Conservation (phyloP, 441 rosid genomes). For the Iberis amara region DNA sequence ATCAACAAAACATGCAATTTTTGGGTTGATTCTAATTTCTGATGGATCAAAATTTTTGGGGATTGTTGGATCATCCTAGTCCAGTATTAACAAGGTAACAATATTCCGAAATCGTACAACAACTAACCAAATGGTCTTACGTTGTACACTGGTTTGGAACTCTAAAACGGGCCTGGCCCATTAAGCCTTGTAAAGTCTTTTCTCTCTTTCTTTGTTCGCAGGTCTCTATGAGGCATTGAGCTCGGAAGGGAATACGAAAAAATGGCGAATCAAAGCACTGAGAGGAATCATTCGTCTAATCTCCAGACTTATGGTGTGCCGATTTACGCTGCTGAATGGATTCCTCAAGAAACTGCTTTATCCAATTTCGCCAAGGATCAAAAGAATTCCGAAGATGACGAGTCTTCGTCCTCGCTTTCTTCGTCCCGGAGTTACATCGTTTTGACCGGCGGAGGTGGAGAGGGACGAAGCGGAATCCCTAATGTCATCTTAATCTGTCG, state of each 20-base stretch:
- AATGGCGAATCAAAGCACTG: slow-evolving; percentile 27
- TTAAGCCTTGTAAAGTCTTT: background rate
- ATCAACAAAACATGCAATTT: background rate
- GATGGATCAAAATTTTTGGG: background rate
- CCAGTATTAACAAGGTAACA: too few species aligned
- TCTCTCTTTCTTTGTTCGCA: too few species aligned
- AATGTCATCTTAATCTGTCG: slow-evolving; percentile 54
- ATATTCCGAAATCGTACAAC: too few species aligned
- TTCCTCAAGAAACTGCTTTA: slow-evolving; percentile 42
- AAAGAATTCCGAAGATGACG: slow-evolving; percentile 25
- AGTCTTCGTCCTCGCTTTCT: slow-evolving; percentile 6
- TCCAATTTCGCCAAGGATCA: slow-evolving; percentile 33
- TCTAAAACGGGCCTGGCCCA: background rate
- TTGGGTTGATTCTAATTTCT: too few species aligned
- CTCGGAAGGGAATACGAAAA: slow-evolving; percentile 1
- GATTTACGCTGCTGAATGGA: slow-evolving; percentile 67
- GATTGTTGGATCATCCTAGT: background rate
- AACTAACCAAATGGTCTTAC: too few species aligned
- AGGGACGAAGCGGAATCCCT: slow-evolving; percentile 72
- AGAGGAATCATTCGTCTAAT: slow-evolving; percentile 29
- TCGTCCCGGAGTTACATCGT: slow-evolving; percentile 38
- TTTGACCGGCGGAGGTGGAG: slow-evolving; percentile 85
- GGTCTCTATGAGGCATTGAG: background rate
- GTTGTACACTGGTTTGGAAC: too few species aligned
- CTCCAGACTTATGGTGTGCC: slow-evolving; percentile 79